phyloP scores from a whole-genome alignment of 2,329 filamentous ascomycete genomes.

The Colletotrichum shisoi region DNA sequence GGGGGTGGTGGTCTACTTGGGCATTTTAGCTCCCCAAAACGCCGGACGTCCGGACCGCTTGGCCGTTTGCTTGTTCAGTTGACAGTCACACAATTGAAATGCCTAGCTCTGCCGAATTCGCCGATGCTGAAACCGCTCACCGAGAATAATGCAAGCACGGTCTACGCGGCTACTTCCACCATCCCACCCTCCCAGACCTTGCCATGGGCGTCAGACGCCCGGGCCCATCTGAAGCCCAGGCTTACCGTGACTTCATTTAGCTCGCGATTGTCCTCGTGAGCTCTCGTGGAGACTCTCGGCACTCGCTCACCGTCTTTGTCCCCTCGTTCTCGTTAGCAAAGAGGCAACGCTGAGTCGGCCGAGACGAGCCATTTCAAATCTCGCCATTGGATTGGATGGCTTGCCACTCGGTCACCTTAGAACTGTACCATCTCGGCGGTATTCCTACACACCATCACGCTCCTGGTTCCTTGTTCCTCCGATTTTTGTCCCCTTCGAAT shows the following conservation, averaged over 20 bases:
- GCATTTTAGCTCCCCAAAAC: slow-evolving; percentile 24
- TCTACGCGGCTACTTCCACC: slow-evolving; percentile 33
- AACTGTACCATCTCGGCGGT: slow-evolving; percentile 13
- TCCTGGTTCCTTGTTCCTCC: slow-evolving; percentile 25
- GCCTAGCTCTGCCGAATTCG: slow-evolving; percentile 27
- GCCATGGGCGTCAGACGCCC: slow-evolving; percentile 29
- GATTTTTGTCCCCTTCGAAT: slow-evolving; percentile 24
- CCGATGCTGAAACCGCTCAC: slow-evolving; percentile 32
- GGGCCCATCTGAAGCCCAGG: slow-evolving; percentile 29
- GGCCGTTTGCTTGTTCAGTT: slow-evolving; percentile 22
- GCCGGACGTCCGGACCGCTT: slow-evolving; percentile 15
- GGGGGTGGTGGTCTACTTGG: slow-evolving; percentile 25
- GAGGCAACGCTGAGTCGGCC: slow-evolving; percentile 25
- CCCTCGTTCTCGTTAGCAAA: slow-evolving; percentile 13
- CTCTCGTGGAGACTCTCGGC: slow-evolving; percentile 36
- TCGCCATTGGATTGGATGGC: slow-evolving; percentile 27
- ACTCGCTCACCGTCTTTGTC: slow-evolving; percentile 37
- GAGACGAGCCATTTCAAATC: slow-evolving; percentile 33
- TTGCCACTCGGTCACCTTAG: slow-evolving; percentile 9
- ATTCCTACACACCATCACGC: slow-evolving; percentile 28
- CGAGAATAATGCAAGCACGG: slow-evolving; percentile 26
- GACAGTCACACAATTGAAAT: slow-evolving; percentile 15
- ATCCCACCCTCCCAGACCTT: slow-evolving; percentile 31
- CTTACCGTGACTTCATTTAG: slow-evolving; percentile 2
- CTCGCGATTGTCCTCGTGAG: slow-evolving; percentile 36